Evolutionary conservation across 805 yeast species (phyloP).

Genomic region (Ogataea parapolymorpha): DNA sequence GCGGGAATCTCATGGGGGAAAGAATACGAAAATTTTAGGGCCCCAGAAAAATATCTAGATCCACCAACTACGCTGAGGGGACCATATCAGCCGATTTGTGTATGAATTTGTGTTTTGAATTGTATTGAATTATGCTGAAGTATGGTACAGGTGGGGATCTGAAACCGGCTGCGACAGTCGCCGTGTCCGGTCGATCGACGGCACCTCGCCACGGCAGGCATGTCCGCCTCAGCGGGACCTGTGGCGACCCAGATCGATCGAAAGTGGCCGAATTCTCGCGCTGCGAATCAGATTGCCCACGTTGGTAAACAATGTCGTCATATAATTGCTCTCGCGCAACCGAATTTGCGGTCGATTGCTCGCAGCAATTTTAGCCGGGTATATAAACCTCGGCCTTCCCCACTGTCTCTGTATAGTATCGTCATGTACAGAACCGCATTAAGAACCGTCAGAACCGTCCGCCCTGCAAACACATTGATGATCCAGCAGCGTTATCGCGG

Average conservation of each 20-base stretch:
- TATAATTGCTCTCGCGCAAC: constrained; percentile 4
- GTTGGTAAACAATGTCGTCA: background rate
- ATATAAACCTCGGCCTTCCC: constrained; percentile 1
- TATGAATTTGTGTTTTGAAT: no score
- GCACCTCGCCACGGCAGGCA: no score
- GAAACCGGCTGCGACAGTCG: no score
- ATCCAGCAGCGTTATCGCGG: constrained; percentile 5
- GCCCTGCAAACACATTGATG: background rate
- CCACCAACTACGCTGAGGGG: background rate
- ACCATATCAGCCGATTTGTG: background rate
- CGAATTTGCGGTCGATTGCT: constrained; percentile 4
- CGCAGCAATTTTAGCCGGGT: constrained; percentile 2
- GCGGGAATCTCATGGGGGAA: constrained; percentile 5
- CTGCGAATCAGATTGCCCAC: background rate
- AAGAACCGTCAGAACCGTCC: constrained; percentile 3
- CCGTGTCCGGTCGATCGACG: no score
- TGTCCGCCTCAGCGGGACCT: no score
- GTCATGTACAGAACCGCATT: constrained; percentile 6
- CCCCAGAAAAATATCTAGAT: background rate
- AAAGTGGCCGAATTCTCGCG: background rate
- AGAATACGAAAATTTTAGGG: background rate
- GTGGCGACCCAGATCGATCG: background rate
- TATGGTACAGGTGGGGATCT: no score
- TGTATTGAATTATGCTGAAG: no score
- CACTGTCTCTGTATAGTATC: no score